Evolutionary conservation across 345 rosid genomes (phyloP).

Genomic region (Citrus trifoliata): DNA sequence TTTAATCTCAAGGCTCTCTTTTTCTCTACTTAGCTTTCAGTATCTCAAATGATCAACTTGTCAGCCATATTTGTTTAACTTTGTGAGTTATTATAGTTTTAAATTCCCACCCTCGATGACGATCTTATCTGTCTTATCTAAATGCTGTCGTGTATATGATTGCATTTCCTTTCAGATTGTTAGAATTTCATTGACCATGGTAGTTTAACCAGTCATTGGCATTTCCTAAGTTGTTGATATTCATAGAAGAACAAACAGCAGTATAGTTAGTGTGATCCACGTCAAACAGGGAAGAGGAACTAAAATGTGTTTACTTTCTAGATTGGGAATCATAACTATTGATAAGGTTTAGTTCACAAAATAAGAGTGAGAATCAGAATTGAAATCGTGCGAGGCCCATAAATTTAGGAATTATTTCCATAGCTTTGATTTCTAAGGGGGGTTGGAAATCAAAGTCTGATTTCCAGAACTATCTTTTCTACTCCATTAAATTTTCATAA

Average conservation of each 20-base stretch:
- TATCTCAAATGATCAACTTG: background rate
- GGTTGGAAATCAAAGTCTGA: too few species aligned
- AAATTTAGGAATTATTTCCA: too few species aligned
- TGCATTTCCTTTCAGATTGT: background rate
- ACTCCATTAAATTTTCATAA: too few species aligned
- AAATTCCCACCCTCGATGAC: background rate
- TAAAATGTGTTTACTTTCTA: too few species aligned
- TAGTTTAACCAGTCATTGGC: background rate
- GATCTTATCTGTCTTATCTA: background rate
- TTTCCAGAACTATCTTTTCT: too few species aligned
- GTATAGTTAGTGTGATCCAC: background rate
- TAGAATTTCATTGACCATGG: background rate
- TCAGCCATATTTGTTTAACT: background rate
- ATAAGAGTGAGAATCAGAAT: too few species aligned
- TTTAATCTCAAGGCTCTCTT: background rate
- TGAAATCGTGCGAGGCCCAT: rapidly evolving
- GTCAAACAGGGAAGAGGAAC: background rate
- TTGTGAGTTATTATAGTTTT: background rate
- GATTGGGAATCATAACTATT: too few species aligned
- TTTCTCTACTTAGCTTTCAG: background rate
- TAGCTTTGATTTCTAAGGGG: too few species aligned
- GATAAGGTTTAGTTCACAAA: too few species aligned
- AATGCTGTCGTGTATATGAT: background rate
- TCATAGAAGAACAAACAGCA: too few species aligned
- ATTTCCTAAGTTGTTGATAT: background rate